A percentile compares a stretch with the other conserved stretches of the same genome.
Conservation (phyloP, 805 yeast genomes). For the Dipodascus geniculatus region DNA sequence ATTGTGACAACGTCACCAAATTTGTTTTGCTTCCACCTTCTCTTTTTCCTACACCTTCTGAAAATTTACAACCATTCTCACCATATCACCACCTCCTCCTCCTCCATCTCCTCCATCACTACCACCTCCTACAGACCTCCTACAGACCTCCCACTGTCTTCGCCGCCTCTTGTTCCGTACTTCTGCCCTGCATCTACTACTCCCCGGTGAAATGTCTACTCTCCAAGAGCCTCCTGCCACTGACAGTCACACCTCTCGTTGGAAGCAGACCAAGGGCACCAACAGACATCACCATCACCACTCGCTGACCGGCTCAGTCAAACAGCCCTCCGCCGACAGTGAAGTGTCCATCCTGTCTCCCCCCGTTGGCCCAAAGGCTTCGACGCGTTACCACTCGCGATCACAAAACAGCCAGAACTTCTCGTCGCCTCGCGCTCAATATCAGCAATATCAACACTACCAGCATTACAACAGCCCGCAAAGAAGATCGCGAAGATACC, state of each 20-base stretch:
- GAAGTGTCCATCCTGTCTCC: not conserved
- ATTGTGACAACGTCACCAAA: not conserved
- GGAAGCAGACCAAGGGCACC: not conserved
- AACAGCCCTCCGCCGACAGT: not conserved
- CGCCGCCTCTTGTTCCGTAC: too few relatives aligned
- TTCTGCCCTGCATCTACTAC: not conserved
- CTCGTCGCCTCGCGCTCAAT: not conserved
- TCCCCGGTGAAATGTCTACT: not conserved
- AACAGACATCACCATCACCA: not conserved
- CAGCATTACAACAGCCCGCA: not conserved
- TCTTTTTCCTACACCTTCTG: not conserved
- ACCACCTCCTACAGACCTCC: too few relatives aligned
- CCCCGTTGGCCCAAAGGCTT: not conserved
- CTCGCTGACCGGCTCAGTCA: not conserved
- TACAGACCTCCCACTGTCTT: too few relatives aligned
- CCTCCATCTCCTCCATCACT: too few relatives aligned
- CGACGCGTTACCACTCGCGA: not conserved
- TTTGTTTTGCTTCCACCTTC: not conserved
- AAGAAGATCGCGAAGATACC: not conserved
- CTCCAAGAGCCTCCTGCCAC: not conserved
- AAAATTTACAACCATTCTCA: not conserved
- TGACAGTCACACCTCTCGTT: not conserved
- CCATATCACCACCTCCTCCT: not conserved
- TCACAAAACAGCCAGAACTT: not conserved
- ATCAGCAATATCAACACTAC: not conserved